phyloP scores from a whole-genome alignment of 148 eudicot genomes.

The Euryodendron excelsum region DNA sequence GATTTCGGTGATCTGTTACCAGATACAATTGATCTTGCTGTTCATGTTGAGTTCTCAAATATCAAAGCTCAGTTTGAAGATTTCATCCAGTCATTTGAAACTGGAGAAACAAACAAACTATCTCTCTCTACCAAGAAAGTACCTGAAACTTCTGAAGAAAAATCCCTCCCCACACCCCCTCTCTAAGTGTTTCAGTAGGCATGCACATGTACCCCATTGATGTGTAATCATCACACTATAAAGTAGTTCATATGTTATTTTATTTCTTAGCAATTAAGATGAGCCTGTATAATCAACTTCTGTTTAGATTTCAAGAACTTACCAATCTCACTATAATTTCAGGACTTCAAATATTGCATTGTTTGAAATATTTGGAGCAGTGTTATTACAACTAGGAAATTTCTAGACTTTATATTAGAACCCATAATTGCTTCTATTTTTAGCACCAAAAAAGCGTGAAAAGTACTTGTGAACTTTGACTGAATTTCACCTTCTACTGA shows the following conservation, averaged over 20 bases:
- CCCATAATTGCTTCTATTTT: background rate
- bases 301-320: background rate
- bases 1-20: conserved; percentile 68
- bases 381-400: background rate
- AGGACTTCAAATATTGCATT: too few relatives aligned
- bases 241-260: background rate
- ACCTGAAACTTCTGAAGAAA: conserved; percentile 32
- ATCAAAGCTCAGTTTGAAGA: conserved; percentile 90
- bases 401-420: background rate
- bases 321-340: too few relatives aligned
- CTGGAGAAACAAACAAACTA: conserved; percentile 40
- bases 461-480: too few relatives aligned
- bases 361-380: background rate
- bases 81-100: conserved; percentile 58
- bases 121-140: conserved; percentile 20
- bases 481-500: too few relatives aligned
- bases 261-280: background rate
- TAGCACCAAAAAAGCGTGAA: background rate
- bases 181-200: too few relatives aligned
- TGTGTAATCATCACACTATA: too few relatives aligned
- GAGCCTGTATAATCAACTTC: background rate
- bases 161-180: background rate
- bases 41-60: conserved; percentile 64
- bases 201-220: too few relatives aligned
- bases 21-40: conserved; percentile 72